These are phyloP conservation scores for Metschnikowia vanudenii DNA, from an alignment of 805 yeast species.

Conservation along the genomic window DNA sequence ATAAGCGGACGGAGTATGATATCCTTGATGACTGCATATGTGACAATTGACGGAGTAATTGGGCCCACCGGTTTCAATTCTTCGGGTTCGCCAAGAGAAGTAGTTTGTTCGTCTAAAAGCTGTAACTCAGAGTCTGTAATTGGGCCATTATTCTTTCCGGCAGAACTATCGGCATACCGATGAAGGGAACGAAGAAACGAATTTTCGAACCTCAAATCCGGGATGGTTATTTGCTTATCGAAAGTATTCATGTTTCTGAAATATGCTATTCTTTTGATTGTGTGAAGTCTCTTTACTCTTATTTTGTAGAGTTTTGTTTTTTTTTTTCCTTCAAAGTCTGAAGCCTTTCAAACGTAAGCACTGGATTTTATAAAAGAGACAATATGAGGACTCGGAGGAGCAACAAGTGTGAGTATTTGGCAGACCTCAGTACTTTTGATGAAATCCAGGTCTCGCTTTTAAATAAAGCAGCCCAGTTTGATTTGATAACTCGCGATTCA, in stretches of 20 bases:
- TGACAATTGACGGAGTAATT: conserved; percentile 44
- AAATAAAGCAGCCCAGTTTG: too few relatives aligned
- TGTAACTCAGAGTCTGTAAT: conserved; percentile 23
- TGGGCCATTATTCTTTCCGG: conserved; percentile 19
- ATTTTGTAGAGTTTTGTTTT: not conserved
- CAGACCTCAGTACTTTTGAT: too few relatives aligned
- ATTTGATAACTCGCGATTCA: too few relatives aligned
- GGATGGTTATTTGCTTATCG: conserved; percentile 30
- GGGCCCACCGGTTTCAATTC: conserved; percentile 31
- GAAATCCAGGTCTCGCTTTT: too few relatives aligned
- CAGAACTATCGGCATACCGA: conserved; percentile 32
- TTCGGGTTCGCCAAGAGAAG: conserved; percentile 12
- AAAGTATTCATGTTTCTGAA: conserved; percentile 7
- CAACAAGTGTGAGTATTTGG: too few relatives aligned
- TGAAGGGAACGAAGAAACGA: conserved; percentile 45
- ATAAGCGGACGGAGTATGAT: conserved; percentile 53
- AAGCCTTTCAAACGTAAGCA: too few relatives aligned
- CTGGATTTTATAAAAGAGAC: too few relatives aligned
- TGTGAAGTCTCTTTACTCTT: not conserved
- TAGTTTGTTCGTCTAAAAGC: conserved; percentile 13
- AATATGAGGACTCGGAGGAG: too few relatives aligned
- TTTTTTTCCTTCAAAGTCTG: not conserved
- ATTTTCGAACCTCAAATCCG: conserved; percentile 68
- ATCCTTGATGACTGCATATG: conserved; percentile 50
- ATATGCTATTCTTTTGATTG: too few relatives aligned